These are phyloP conservation scores for Prorocentrum cordatum DNA, from an alignment of 169 alveolate species.

Conservation along the genomic window DNA sequence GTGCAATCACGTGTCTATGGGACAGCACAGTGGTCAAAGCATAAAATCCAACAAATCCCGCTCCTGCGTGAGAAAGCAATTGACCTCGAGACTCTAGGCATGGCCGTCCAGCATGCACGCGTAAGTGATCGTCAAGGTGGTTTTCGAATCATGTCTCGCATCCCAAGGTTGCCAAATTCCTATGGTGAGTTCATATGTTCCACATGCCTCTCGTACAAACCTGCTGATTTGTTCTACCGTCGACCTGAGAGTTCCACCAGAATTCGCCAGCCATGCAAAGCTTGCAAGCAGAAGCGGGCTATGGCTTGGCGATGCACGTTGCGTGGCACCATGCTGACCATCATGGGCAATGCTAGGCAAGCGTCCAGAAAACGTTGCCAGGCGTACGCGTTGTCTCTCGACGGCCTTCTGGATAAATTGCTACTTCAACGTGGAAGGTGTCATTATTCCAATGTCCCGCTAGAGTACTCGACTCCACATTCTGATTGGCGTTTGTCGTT, in stretches of 20 bases:
- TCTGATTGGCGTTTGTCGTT: neutral
- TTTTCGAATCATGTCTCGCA: too few species aligned
- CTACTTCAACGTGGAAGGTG: neutral
- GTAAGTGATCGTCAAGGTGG: neutral
- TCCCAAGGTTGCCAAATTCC: neutral
- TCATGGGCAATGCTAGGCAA: neutral
- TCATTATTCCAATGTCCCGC: neutral
- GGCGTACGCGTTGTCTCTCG: neutral
- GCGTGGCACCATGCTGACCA: neutral
- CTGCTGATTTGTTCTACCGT: neutral
- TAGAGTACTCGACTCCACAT: neutral
- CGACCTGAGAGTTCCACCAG: too few species aligned
- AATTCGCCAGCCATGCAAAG: neutral
- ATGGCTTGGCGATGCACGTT: neutral
- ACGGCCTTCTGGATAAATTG: neutral
- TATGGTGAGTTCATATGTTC: neutral
- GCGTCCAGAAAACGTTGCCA: neutral
- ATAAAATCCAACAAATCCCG: neutral
- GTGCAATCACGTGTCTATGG: neutral
- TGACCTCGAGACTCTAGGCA: neutral
- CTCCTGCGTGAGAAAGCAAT: neutral
- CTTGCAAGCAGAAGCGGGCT: neutral
- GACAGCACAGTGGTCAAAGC: neutral
- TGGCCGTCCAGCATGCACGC: neutral
- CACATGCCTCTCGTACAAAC: neutral